These are phyloP conservation scores for Anthracocystis panici-leucophaei DNA, from an alignment of 1,284 basidiomycete species.

Conservation along the genomic window DNA sequence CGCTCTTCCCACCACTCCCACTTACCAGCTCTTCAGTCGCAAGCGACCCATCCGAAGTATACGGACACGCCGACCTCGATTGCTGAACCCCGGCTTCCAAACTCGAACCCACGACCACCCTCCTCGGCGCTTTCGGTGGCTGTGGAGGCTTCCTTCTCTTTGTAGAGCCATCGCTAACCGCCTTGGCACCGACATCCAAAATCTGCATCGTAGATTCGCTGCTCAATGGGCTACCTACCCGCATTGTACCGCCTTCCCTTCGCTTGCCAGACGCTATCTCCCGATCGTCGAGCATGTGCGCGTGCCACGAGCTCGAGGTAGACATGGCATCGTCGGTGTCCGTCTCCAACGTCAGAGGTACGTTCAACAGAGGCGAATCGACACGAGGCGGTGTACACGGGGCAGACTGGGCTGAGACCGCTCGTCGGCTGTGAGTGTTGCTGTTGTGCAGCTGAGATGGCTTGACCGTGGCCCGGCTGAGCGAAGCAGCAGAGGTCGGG, in stretches of 20 bases:
- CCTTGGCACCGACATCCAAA: neutral
- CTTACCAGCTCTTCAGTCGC: constrained; percentile 5
- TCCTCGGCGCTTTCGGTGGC: constrained; percentile 19
- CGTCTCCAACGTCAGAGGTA: constrained; percentile 6
- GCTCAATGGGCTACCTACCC: constrained; percentile 21
- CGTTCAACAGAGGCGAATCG: constrained; percentile 19
- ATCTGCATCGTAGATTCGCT: constrained; percentile 22
- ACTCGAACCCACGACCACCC: constrained; percentile 19
- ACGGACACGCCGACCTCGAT: constrained; percentile 7
- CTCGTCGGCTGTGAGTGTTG: neutral
- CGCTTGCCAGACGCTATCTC: constrained; percentile 9
- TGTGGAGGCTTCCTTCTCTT: constrained; percentile 34
- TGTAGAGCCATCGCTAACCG: constrained; percentile 5
- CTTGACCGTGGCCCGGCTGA: constrained; percentile 7
- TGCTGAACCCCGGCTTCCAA: constrained; percentile 3
- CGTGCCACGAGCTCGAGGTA: constrained; percentile 46
- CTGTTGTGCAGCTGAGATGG: neutral
- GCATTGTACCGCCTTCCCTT: neutral
- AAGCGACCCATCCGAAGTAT: neutral
- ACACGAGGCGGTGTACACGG: constrained; percentile 47
- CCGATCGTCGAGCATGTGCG: constrained; percentile 45
- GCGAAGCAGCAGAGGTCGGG: constrained; percentile 26
- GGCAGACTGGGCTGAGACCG: constrained; percentile 39
- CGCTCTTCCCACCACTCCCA: neutral
- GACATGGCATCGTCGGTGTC: constrained; percentile 30